Base-by-base conservation (phyloP, 257 asterid genomes). In the Gentiana macrophylla region DNA sequence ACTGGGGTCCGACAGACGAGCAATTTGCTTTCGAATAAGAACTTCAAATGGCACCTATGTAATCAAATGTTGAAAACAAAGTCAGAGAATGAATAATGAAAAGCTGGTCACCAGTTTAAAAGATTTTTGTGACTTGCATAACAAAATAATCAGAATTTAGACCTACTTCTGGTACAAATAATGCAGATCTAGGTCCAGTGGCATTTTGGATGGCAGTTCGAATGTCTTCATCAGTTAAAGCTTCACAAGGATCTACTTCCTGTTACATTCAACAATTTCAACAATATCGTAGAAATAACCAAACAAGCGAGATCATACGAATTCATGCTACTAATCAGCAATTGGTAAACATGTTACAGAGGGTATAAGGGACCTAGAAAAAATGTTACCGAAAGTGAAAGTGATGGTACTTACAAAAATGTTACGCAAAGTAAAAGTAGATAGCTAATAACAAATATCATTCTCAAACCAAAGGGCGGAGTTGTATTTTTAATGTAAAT, bases 191-290 rank as follows among this genome's bases (percentile, higher is more conserved):
- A 59, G 95, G 71, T 53, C 97, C 99, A 5, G 91, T 85, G 49
- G 97, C 94, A 74, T 92, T 92, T 72, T 85, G 97, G 67, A 92
- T 75, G 70, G 97, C 86, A 68, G 89, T 89, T 36, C 84, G 89
- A 72, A 92, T 92, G 72, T 92, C 97, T 60, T 82, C 94, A 72
- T 88, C 94, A 54, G 95, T 88, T 75, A 92, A 80, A 72, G 74
- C 84, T 67, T 89, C 95, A 68, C 99, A 92, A 51, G 99, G 99
- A 65, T 92, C 95, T 53, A 92, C 88, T 37, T 81, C 95, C 99
- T 92, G 84, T 73, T 63, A 60, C 60, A 57, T 58, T 72, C 32
- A 50, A 49, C 61, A 70, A 53, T 60, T 52, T 49, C 60, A 38
- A 61, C 67, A 52, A 55, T 45, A 58, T 5, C 59, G 36, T 24